These are phyloP conservation scores for Sambucus nigra DNA, from an alignment of 129 eudicot species.

Conservation along the genomic window DNA sequence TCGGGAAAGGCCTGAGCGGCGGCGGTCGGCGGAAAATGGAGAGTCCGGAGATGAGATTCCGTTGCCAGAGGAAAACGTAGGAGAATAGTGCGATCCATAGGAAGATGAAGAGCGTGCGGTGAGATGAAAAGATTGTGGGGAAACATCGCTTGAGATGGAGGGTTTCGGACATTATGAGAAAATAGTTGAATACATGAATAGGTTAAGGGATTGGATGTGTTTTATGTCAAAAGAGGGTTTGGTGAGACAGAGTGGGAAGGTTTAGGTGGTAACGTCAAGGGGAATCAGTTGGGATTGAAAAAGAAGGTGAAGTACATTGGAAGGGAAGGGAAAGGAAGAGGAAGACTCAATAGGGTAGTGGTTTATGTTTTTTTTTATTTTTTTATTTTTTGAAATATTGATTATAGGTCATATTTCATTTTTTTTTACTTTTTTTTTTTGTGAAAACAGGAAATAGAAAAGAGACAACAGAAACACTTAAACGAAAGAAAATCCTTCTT, in stretches of 20 bases:
- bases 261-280: constrained; percentile 20
- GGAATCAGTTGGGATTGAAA: constrained; percentile 13
- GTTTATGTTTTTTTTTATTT: too few relatives aligned
- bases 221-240: constrained; percentile 14
- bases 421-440: too few relatives aligned
- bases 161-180: constrained; percentile 8
- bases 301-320: constrained; percentile 32
- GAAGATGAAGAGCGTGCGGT: constrained; percentile 50
- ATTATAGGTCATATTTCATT: too few relatives aligned
- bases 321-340: constrained; percentile 23
- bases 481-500: too few relatives aligned
- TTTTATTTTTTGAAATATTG: too few relatives aligned
- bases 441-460: too few relatives aligned
- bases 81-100: constrained; percentile 55
- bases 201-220: constrained; percentile 7
- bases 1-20: constrained; percentile 26
- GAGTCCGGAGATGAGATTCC: constrained; percentile 34
- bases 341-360: too few relatives aligned
- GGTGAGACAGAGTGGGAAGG: constrained; percentile 5
- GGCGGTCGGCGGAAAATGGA: constrained; percentile 28
- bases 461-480: too few relatives aligned
- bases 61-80: constrained; percentile 60
- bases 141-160: constrained; percentile 40
- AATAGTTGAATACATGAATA: constrained; percentile 17
- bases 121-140: constrained; percentile 33